Conservation (phyloP, 306 rosid species). For the Quercus agrifolia region DNA sequence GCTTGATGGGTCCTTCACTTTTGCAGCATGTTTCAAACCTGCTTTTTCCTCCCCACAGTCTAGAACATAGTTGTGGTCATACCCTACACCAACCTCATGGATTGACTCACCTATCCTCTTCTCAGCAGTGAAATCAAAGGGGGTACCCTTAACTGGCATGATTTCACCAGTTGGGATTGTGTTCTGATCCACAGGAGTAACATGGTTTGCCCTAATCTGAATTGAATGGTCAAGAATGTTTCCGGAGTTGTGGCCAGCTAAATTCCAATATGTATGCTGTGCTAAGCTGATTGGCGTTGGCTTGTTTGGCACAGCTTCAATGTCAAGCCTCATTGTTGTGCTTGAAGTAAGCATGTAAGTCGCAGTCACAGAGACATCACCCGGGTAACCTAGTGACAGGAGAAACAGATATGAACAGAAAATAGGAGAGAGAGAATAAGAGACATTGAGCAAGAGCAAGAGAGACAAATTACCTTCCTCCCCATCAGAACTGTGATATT, state of each 20-base stretch:
- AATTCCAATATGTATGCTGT: slow-evolving; percentile 92
- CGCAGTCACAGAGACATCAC: slow-evolving; percentile 68
- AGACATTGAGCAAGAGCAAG: not conserved
- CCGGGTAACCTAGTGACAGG: slow-evolving; percentile 64
- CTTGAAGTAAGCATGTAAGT: slow-evolving; percentile 70
- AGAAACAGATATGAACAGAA: slow-evolving; percentile 12
- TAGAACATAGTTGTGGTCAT: slow-evolving; percentile 85
- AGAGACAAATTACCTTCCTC: slow-evolving; percentile 68
- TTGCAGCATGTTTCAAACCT: slow-evolving; percentile 75
- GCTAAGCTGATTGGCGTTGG: slow-evolving; percentile 79
- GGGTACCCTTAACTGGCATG: slow-evolving; percentile 67
- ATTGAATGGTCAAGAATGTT: slow-evolving; percentile 70
- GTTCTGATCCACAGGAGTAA: slow-evolving; percentile 75
- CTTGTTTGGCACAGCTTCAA: slow-evolving; percentile 90
- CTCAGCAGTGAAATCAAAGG: slow-evolving; percentile 73
- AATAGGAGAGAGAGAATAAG: not conserved
- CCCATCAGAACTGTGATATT: slow-evolving; percentile 72
- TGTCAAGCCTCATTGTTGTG: slow-evolving; percentile 82
- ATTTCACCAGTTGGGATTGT: slow-evolving; percentile 78
- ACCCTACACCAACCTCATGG: slow-evolving; percentile 70
- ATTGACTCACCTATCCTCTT: slow-evolving; percentile 69
- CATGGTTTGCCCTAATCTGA: slow-evolving; percentile 62
- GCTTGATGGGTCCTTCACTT: slow-evolving; percentile 80
- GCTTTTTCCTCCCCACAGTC: slow-evolving; percentile 65
- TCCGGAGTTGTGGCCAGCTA: slow-evolving; percentile 81